Evolutionary conservation across 192 early-diverging fungal genomes (phyloP).

Genomic region (Linderina pennispora): DNA sequence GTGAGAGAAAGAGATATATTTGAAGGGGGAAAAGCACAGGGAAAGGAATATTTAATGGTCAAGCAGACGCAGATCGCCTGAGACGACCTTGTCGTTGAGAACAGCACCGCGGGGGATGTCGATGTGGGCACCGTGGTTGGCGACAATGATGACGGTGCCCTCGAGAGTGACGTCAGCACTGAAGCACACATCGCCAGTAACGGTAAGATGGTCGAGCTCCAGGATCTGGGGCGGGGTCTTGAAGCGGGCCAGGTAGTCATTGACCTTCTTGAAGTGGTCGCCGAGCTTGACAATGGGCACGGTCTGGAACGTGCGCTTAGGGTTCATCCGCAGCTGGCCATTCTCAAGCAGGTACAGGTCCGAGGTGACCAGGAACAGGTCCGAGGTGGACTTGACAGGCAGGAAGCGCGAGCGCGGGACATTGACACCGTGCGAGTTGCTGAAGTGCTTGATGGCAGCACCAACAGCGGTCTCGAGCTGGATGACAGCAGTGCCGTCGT

Average conservation of each 20-base stretch:
- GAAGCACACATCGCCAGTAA: constrained; percentile 98
- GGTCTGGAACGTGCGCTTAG: constrained; percentile 87
- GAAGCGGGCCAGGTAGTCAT: constrained; percentile 86
- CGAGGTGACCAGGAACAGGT: constrained; percentile 94
- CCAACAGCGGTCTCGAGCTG: constrained; percentile 99
- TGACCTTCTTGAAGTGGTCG: constrained; percentile 97
- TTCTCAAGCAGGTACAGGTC: constrained; percentile 92
- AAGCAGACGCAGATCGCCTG: constrained; percentile 86
- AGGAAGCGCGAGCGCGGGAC: constrained; percentile 97
- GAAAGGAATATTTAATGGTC: constrained; percentile 53
- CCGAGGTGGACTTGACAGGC: constrained; percentile 97
- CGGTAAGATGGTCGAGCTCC: constrained; percentile 96
- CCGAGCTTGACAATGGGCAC: constrained; percentile 95
- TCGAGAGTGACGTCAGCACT: constrained; percentile 83
- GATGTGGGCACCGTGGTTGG: constrained; percentile 95
- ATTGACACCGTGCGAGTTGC: constrained; percentile 90
- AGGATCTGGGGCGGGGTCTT: constrained; percentile 92
- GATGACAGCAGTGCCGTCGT: constrained; percentile 91
- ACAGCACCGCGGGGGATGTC: constrained; percentile 93
- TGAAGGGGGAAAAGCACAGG: too few species aligned
- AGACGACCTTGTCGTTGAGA: constrained; percentile 97
- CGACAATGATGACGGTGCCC: constrained; percentile 98
- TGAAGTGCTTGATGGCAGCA: constrained; percentile 98
- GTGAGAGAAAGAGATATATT: too few species aligned
- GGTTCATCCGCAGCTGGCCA: constrained; percentile 88